Percentiles rank a stretch among this genome's conserved stretches.
Evolutionary conservation across 441 rosid genomes (phyloP).

Genomic region (Populus hybrid): DNA sequence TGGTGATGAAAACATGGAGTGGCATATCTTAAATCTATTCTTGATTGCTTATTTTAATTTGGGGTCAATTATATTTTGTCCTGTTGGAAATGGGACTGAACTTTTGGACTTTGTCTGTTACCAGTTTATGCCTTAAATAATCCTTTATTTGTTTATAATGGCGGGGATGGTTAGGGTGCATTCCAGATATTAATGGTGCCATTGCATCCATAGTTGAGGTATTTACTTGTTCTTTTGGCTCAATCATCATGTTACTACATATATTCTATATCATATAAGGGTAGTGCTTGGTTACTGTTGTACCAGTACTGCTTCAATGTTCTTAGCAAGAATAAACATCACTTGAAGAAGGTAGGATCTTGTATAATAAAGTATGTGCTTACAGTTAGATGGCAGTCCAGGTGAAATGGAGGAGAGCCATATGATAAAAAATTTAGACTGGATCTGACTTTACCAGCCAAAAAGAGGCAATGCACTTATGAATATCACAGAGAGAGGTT

Average conservation of each 20-base stretch:
- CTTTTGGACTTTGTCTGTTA: not conserved
- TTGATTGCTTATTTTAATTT: no score
- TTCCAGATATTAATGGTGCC: not conserved
- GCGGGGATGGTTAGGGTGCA: not conserved
- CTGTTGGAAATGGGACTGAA: not conserved
- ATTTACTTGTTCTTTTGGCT: not conserved
- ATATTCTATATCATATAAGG: not conserved
- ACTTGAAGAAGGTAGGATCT: not conserved
- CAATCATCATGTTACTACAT: not conserved
- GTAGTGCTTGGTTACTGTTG: not conserved
- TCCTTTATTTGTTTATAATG: not conserved
- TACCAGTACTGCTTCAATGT: not conserved
- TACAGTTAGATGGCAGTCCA: not conserved
- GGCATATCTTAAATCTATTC: not conserved
- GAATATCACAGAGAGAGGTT: no score
- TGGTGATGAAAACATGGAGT: not conserved
- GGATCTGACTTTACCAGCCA: not conserved
- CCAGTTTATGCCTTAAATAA: not conserved
- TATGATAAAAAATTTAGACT: not conserved
- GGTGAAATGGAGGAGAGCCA: not conserved
- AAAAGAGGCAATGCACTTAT: not conserved
- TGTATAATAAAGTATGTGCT: not conserved
- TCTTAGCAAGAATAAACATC: not conserved
- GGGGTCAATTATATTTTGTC: no score
- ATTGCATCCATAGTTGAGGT: not conserved